phyloP scores from a whole-genome alignment of 441 rosid species.

The Lagerstroemia fauriei region DNA sequence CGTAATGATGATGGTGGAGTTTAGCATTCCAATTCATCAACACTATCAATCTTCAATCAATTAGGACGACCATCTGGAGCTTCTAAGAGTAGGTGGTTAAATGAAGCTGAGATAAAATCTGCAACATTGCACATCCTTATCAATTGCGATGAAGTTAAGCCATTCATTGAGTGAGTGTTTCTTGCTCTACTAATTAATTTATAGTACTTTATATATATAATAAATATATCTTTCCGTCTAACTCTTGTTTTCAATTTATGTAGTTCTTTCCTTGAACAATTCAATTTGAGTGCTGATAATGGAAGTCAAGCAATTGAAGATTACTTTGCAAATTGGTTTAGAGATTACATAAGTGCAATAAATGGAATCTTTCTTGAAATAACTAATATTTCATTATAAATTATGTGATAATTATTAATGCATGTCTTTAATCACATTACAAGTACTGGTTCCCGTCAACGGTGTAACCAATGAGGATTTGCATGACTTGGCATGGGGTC shows the following conservation, averaged over 20 bases:
- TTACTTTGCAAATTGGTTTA: neutral
- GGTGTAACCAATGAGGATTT: neutral
- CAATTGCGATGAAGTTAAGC: neutral
- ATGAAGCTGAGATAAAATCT: neutral
- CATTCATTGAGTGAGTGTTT: neutral
- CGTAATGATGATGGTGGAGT: neutral
- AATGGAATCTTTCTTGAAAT: neutral
- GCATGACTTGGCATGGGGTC: neutral
- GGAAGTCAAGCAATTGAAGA: neutral
- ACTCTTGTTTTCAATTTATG: no score
- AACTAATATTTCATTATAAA: neutral
- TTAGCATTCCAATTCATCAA: neutral
- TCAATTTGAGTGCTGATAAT: no score
- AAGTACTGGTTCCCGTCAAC: neutral
- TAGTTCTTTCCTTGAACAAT: neutral
- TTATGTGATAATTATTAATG: no score
- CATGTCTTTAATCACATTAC: neutral
- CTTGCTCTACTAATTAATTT: no score
- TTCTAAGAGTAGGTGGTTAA: neutral
- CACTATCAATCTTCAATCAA: neutral
- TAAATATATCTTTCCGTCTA: no score
- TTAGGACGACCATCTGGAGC: neutral
- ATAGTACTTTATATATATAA: no score
- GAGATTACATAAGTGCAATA: neutral
- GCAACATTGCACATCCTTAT: neutral